Conservation (phyloP, 148 eudicot genomes). For the Rhododendron henanense region DNA sequence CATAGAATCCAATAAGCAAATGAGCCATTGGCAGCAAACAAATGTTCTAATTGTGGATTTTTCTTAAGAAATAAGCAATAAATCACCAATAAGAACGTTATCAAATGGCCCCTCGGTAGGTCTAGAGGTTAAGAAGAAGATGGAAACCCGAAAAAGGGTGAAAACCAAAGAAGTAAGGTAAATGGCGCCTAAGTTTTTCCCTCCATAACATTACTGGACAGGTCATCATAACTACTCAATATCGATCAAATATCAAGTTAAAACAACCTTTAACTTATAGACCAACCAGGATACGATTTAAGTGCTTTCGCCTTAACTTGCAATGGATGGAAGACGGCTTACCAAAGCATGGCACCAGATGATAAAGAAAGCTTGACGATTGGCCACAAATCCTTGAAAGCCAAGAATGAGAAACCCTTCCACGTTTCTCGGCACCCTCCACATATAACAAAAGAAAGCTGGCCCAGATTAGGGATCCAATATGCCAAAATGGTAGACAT, state of each 20-base stretch:
- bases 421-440: constrained; percentile 35
- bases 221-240: not conserved
- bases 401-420: constrained; percentile 32
- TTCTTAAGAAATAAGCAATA: not conserved
- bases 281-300: too few species aligned
- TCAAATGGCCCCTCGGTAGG: not conserved
- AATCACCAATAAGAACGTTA: not conserved
- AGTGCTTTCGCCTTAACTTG: not conserved
- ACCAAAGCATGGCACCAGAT: constrained; percentile 42
- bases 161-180: not conserved
- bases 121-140: not conserved
- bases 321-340: not conserved
- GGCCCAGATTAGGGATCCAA: constrained; percentile 31
- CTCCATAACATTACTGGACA: not conserved
- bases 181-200: not conserved
- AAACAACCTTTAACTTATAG: too few species aligned
- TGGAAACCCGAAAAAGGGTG: not conserved
- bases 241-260: too few species aligned
- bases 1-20: not conserved
- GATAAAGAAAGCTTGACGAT: constrained; percentile 32
- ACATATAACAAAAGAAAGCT: constrained; percentile 13
- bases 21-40: not conserved
- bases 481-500: constrained; percentile 22
- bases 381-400: constrained; percentile 30
- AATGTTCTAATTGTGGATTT: not conserved